Evolutionary conservation across 371 early-diverging fungal species (phyloP), one percentile per base, ranked within the genome.

Genomic region (Neoconidiobolus thromboides): DNA sequence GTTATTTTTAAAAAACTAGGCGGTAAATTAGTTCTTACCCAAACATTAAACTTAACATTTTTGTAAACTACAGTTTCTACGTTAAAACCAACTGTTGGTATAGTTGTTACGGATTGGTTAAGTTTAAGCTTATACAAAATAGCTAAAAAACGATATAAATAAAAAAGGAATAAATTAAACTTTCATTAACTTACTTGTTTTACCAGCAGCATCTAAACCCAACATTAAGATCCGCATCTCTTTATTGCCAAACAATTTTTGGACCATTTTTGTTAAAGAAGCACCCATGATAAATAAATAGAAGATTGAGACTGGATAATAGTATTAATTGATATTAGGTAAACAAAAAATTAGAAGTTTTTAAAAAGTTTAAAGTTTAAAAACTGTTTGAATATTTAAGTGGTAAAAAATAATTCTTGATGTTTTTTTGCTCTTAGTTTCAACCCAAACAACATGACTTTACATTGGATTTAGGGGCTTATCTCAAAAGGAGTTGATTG

Each of bases 181-280:
- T 15, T 44, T 37, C 6, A 6, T 26, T 55, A 71, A 68, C 72
- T 70, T 82, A 79, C 86, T 90, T 63, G 91, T 94, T 76, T 94
- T 94, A 60, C 95, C 95, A 49, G 93, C 88, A 60, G 89, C 89
- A 74, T 94, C 93, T 50, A 90, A 73, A 54, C 95, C 95, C 42
- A 92, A 75, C 81, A 93, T 87, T 10, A 93, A 73, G 60, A 94
- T 83, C 68, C 87, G 85, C 80, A 89, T 81, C 69, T 92, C 88
- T 67, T 83, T 87, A 66, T 80, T 86, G 61, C 87, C 85, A 73
- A 85, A 81, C 64, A 89, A 69, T 65, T 76, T 79, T 47, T 76
- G 64, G 36, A 82, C 60, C 53, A 71, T 70, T 65, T 76, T 82
- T 55, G 80, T 79, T 62, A 80, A 58, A 53, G 69, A 69, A 50